These are phyloP conservation scores for Gonapodya prolifera DNA, from an alignment of 192 early-diverging fungal genomes.

Conservation along the genomic window DNA sequence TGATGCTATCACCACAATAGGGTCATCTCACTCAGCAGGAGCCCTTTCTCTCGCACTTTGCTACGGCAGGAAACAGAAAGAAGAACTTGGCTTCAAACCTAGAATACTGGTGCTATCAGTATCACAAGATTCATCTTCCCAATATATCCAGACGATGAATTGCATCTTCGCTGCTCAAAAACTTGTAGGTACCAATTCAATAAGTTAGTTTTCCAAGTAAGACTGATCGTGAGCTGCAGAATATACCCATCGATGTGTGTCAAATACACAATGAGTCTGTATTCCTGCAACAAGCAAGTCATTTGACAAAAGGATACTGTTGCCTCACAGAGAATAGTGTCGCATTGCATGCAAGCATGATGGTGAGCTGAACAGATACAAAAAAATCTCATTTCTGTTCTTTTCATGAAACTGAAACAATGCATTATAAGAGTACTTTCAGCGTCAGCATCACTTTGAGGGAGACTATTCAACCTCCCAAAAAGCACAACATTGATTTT, in stretches of 20 bases:
- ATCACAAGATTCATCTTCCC: constrained; percentile 69
- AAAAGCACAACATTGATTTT: constrained; percentile 77
- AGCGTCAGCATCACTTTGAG: constrained; percentile 61
- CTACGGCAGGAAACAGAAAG: neutral
- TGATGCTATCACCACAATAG: constrained; percentile 28
- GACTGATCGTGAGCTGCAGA: constrained; percentile 27
- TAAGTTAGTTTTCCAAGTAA: too few species aligned
- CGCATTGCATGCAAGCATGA: constrained; percentile 69
- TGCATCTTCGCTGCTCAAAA: constrained; percentile 95
- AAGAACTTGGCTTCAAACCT: constrained; percentile 29
- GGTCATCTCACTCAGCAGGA: constrained; percentile 41
- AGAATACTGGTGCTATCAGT: constrained; percentile 78
- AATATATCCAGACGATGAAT: constrained; percentile 98
- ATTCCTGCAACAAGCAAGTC: constrained; percentile 85
- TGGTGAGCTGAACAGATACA: constrained; percentile 65
- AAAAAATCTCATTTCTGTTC: constrained; percentile 16
- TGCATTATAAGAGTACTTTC: neutral
- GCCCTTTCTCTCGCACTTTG: constrained; percentile 25
- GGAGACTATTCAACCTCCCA: constrained; percentile 55
- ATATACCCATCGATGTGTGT: constrained; percentile 82
- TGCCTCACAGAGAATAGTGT: constrained; percentile 51
- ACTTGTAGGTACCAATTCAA: constrained; percentile 31
- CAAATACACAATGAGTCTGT: constrained; percentile 69
- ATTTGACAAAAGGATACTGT: constrained; percentile 79
- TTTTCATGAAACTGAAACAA: neutral